Conservation (phyloP, 257 asterid genomes). For the Forsythia suspensa region DNA sequence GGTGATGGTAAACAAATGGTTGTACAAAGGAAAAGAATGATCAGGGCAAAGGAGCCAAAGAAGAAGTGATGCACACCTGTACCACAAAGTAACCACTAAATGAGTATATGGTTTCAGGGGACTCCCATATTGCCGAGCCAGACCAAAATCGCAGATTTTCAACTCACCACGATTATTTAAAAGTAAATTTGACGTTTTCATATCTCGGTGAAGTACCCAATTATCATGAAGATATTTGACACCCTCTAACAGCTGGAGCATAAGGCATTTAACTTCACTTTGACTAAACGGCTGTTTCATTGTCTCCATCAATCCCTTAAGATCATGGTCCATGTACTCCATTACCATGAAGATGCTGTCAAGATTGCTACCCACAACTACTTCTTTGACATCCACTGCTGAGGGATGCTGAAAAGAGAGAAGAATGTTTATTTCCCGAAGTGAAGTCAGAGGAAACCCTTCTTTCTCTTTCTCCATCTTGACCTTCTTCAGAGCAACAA, state of each 20-base stretch:
- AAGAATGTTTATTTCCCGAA: slow-evolving; percentile 83
- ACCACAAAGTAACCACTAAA: slow-evolving; percentile 91
- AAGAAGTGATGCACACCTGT: slow-evolving; percentile 55
- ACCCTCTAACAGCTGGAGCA: slow-evolving; percentile 84
- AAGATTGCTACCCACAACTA: slow-evolving; percentile 72
- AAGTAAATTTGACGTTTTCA: slow-evolving; percentile 83
- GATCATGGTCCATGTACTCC: slow-evolving; percentile 98
- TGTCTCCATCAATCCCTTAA: slow-evolving; percentile 74
- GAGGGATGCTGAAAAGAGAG: slow-evolving; percentile 77
- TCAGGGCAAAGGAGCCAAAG: neutral
- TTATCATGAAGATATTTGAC: slow-evolving; percentile 79
- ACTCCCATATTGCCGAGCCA: slow-evolving; percentile 89
- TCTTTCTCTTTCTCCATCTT: slow-evolving; percentile 89
- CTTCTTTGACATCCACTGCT: slow-evolving; percentile 89
- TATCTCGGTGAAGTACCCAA: slow-evolving; percentile 89
- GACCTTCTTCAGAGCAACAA: slow-evolving; percentile 90
- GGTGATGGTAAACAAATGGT: neutral
- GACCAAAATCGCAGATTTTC: slow-evolving; percentile 91
- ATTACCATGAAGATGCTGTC: slow-evolving; percentile 85
- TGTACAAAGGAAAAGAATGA: neutral
- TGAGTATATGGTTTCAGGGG: slow-evolving; percentile 86
- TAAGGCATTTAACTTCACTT: slow-evolving; percentile 86
- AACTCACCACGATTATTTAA: slow-evolving; percentile 74
- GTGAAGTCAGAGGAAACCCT: slow-evolving; percentile 84
- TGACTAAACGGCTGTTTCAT: slow-evolving; percentile 79